Percentiles rank a stretch among this genome's conserved stretches.
phyloP scores from a whole-genome alignment of 2,329 filamentous ascomycete species.

The Xylariaceae sp. region DNA sequence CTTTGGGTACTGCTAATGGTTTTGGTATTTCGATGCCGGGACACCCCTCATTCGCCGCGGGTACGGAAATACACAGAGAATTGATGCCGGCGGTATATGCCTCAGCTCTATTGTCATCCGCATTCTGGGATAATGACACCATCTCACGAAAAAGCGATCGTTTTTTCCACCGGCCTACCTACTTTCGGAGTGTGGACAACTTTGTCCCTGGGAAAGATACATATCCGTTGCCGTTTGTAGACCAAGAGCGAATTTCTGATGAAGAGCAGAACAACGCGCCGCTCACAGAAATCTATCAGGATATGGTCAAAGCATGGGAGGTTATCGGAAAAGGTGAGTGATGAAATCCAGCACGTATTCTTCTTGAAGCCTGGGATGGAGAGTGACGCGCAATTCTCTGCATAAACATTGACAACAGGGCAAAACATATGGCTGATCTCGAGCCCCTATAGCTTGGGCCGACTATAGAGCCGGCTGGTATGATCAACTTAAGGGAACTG shows the following conservation, averaged over 20 bases:
- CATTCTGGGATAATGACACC: slow-evolving; percentile 1
- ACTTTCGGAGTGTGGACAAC: neutral
- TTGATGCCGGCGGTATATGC: neutral
- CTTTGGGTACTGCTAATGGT: no score
- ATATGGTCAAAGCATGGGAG: no score
- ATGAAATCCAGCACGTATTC: no score
- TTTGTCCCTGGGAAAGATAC: neutral
- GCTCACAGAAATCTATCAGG: no score
- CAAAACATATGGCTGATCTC: no score
- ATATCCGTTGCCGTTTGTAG: no score
- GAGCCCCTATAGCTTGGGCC: slow-evolving; percentile 3
- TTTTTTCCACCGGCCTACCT: slow-evolving; percentile 1
- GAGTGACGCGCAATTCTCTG: no score
- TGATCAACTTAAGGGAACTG: neutral
- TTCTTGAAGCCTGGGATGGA: no score
- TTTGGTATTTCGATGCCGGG: neutral
- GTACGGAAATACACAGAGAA: neutral
- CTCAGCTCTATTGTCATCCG: slow-evolving; percentile 4
- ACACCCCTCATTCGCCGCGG: neutral
- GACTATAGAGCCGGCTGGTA: slow-evolving; percentile 7
- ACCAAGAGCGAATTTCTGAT: neutral
- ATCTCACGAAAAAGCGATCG: slow-evolving; percentile 9
- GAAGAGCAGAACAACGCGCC: no score
- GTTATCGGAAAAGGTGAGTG: no score
- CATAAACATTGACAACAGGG: no score